Evolutionary conservation across 2,329 filamentous ascomycete species (phyloP).

Genomic region (Hymenoscyphus scutula): DNA sequence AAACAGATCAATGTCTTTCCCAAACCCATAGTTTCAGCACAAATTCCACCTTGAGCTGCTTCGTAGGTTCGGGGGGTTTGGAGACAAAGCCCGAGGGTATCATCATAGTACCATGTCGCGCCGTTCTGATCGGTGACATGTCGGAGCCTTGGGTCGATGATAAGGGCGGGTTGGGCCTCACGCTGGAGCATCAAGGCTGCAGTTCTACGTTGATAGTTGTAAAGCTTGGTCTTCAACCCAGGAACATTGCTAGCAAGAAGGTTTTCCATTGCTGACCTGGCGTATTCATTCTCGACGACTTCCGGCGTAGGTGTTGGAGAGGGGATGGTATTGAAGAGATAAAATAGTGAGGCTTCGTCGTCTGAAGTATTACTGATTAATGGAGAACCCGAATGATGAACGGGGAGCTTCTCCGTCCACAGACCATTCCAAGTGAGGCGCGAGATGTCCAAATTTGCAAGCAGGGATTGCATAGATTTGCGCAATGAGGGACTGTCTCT

Average conservation of each 20-base stretch:
- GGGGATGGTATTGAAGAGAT: conserved; percentile 71
- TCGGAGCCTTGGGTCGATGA: conserved; percentile 73
- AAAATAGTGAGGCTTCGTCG: conserved; percentile 56
- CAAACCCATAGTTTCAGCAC: conserved; percentile 76
- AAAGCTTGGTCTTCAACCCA: conserved; percentile 64
- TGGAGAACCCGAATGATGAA: conserved; percentile 42
- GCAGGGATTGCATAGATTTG: conserved; percentile 46
- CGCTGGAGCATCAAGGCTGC: conserved; percentile 81
- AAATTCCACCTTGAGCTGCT: conserved; percentile 69
- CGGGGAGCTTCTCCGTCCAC: conserved; percentile 20
- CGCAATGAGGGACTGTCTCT: conserved; percentile 46
- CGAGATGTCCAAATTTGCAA: conserved; percentile 56
- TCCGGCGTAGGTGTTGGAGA: conserved; percentile 61
- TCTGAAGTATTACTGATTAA: conserved; percentile 22
- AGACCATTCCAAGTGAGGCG: conserved; percentile 53
- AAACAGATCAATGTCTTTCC: conserved; percentile 91
- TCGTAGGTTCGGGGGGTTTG: conserved; percentile 72
- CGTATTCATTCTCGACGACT: conserved; percentile 48
- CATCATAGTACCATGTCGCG: conserved; percentile 66
- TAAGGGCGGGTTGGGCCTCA: conserved; percentile 62
- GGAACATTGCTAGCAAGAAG: conserved; percentile 52
- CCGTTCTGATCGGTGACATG: conserved; percentile 59
- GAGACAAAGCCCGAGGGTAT: conserved; percentile 59
- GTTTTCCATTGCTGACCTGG: conserved; percentile 52
- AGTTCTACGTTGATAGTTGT: conserved; percentile 77